Conservation (phyloP, 164 flowering plant genomes). For the Macadamia tetraphylla region DNA sequence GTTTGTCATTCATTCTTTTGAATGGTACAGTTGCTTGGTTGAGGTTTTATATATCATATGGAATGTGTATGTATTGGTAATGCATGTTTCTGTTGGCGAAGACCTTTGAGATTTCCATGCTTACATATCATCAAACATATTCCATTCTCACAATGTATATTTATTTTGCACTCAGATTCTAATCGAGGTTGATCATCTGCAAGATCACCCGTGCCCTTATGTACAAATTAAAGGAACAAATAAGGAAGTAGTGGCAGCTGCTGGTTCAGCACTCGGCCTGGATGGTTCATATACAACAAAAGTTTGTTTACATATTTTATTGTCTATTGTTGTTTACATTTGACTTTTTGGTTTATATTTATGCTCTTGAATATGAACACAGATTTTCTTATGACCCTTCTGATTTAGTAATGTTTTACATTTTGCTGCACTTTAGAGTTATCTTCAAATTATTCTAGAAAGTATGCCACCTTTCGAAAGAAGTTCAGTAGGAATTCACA, state of each 20-base stretch:
- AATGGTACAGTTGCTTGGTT: too few species aligned
- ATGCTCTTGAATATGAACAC: not conserved
- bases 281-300: constrained; percentile 96
- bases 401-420: not conserved
- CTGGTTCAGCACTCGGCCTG: constrained; percentile 72
- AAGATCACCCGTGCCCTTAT: constrained; percentile 77
- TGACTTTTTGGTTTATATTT: not conserved
- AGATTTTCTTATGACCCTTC: not conserved
- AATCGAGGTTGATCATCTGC: constrained; percentile 90
- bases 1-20: too few species aligned
- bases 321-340: not conserved
- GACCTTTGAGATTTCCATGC: too few species aligned
- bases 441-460: constrained; percentile 86
- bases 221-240: constrained; percentile 90
- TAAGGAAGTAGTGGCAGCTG: constrained; percentile 82
- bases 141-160: not conserved
- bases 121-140: too few species aligned
- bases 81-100: too few species aligned
- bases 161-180: constrained; percentile 49
- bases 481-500: constrained; percentile 63
- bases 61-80: too few species aligned
- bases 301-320: constrained; percentile 35
- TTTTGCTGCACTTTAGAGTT: constrained; percentile 46
- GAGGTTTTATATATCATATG: too few species aligned
- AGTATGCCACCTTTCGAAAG: constrained; percentile 63